A percentile compares a stretch with the other conserved stretches of the same genome.
These are phyloP conservation scores for Bipolaris victoriae DNA, from an alignment of 2,329 filamentous ascomycete species.

Conservation along the genomic window DNA sequence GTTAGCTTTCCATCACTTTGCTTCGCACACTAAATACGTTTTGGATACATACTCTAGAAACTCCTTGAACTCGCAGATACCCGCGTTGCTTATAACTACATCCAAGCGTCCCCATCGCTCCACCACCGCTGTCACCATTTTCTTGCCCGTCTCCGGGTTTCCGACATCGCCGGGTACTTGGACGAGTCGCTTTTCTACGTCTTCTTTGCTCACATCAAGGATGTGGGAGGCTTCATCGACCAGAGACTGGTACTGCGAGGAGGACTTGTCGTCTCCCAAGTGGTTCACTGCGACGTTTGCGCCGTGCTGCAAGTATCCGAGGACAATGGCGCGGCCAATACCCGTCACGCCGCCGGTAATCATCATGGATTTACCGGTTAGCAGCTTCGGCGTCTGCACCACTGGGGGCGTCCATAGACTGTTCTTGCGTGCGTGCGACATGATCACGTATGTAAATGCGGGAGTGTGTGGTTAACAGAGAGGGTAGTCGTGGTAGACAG, in stretches of 20 bases:
- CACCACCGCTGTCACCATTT: conserved; percentile 71
- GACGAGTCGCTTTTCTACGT: conserved; percentile 58
- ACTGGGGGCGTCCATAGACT: conserved; percentile 17
- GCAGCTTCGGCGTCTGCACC: conserved; percentile 54
- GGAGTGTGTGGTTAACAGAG: conserved; percentile 6
- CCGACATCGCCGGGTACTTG: conserved; percentile 79
- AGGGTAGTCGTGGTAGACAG: neutral
- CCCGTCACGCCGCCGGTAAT: conserved; percentile 88
- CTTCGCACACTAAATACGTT: neutral
- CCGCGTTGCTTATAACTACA: conserved; percentile 87
- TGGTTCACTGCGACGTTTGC: conserved; percentile 83
- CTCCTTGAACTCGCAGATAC: conserved; percentile 85
- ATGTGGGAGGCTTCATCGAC: conserved; percentile 43
- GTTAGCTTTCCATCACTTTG: neutral
- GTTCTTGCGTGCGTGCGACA: conserved; percentile 19
- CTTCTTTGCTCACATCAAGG: conserved; percentile 28
- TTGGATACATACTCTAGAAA: conserved; percentile 68
- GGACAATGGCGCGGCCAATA: conserved; percentile 83
- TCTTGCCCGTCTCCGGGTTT: conserved; percentile 71
- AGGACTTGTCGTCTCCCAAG: conserved; percentile 63
- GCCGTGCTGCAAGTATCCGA: conserved; percentile 79
- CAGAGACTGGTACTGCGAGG: conserved; percentile 57
- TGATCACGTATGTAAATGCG: conserved; percentile 6
- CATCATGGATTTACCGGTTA: conserved; percentile 77
- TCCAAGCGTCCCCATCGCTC: conserved; percentile 61